Percentiles rank a stretch among this genome's conserved stretches.
Conservation (phyloP, 73 alveolate genomes). For the Symbiodinium pilosum region DNA sequence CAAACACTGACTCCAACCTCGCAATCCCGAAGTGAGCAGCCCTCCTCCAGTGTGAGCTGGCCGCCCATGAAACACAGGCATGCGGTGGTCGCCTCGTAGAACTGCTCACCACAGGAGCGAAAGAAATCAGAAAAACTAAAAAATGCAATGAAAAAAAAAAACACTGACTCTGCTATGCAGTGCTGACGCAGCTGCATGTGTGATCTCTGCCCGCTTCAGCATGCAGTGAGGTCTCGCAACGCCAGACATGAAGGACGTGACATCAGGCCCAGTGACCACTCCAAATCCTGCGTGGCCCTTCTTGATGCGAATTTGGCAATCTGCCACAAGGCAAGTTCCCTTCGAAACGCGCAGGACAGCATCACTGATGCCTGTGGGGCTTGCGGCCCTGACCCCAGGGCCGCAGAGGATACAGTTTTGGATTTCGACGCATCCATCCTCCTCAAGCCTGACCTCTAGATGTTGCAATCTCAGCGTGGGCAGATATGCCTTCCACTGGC, state of each 20-base stretch:
- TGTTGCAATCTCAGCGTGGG: constrained; percentile 45
- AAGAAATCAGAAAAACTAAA: neutral
- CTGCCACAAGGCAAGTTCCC: constrained; percentile 62
- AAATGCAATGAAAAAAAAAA: neutral
- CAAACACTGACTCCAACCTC: constrained; percentile 48
- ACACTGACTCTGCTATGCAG: neutral
- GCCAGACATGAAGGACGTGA: neutral
- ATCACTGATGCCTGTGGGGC: constrained; percentile 53
- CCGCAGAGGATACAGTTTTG: constrained; percentile 38
- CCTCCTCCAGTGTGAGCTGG: constrained; percentile 75
- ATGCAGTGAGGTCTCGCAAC: constrained; percentile 24
- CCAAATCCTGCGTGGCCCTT: constrained; percentile 84
- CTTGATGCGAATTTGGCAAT: constrained; percentile 31
- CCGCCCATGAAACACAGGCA: constrained; percentile 75
- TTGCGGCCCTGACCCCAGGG: neutral
- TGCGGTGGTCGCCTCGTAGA: constrained; percentile 37
- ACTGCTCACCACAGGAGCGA: neutral
- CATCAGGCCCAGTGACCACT: constrained; percentile 69
- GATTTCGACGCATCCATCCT: constrained; percentile 37
- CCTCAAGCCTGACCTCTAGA: constrained; percentile 22
- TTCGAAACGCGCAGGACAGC: constrained; percentile 28
- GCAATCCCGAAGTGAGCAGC: constrained; percentile 56
- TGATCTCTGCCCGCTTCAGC: constrained; percentile 42
- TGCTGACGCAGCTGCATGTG: constrained; percentile 24
- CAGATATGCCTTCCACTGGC: constrained; percentile 24